phyloP scores from a whole-genome alignment of 768 basidiomycete genomes.

The Tulasnella sp. region DNA sequence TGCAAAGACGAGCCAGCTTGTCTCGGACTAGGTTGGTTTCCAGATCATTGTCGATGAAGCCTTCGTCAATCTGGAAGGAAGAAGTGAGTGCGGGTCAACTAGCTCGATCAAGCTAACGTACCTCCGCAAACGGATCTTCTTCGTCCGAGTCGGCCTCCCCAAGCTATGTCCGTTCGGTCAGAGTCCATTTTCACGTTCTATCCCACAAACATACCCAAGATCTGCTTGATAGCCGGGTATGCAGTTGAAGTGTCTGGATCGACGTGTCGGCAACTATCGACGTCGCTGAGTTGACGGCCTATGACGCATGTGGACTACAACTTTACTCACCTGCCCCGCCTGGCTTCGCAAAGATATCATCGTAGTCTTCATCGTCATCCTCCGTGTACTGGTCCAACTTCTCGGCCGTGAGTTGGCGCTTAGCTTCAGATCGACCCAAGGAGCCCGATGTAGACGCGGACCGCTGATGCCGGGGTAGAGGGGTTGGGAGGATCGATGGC shows the following conservation, averaged over 20 bases:
- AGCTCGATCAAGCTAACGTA: conserved; percentile 37
- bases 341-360: conserved; percentile 85
- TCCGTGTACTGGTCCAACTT: conserved; percentile 86
- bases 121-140: conserved; percentile 95
- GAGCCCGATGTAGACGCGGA: conserved; percentile 61
- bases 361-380: conserved; percentile 87
- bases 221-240: conserved; percentile 79
- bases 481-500: conserved; percentile 24
- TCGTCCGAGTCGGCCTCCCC: conserved; percentile 84
- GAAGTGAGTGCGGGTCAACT: not conserved
- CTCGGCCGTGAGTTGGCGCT: conserved; percentile 49
- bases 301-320: not conserved
- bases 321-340: conserved; percentile 60
- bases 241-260: conserved; percentile 75
- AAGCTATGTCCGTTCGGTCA: conserved; percentile 43
- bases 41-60: conserved; percentile 84
- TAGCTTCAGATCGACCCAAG: conserved; percentile 62
- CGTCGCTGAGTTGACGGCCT: conserved; percentile 38
- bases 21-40: conserved; percentile 91
- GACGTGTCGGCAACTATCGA: conserved; percentile 46
- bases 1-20: conserved; percentile 84
- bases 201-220: conserved; percentile 90
- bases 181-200: not conserved
- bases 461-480: conserved; percentile 47
- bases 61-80: conserved; percentile 76